These are phyloP conservation scores for Saturnispora quitensis DNA, from an alignment of 805 yeast genomes.

Conservation along the genomic window DNA sequence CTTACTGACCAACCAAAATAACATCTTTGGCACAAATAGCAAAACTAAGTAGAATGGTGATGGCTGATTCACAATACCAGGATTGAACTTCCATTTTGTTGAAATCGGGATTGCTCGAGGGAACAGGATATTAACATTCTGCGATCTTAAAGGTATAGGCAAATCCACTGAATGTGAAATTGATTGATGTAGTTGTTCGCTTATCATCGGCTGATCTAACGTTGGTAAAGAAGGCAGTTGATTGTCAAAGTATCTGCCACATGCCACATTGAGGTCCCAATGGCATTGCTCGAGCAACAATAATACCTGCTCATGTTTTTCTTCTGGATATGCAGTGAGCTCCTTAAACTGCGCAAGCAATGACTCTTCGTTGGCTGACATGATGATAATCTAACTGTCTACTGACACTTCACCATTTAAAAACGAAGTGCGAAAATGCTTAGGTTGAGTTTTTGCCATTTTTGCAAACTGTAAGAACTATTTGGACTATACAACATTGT, in stretches of 20 bases:
- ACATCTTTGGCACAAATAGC: constrained; percentile 45
- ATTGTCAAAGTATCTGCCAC: constrained; percentile 54
- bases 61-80: constrained; percentile 18
- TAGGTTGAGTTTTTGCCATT: neutral
- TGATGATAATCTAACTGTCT: neutral
- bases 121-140: constrained; percentile 21
- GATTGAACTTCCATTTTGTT: constrained; percentile 29
- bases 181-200: neutral
- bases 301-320: constrained; percentile 38
- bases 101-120: constrained; percentile 30
- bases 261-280: constrained; percentile 54
- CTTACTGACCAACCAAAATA: constrained; percentile 28
- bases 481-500: too few species aligned
- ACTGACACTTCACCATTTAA: neutral
- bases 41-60: constrained; percentile 39
- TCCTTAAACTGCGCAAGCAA: constrained; percentile 40
- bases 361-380: constrained; percentile 31
- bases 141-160: constrained; percentile 14
- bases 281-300: constrained; percentile 41
- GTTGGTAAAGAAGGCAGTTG: neutral
- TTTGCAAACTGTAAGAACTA: neutral
- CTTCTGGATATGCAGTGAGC: constrained; percentile 38
- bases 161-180: neutral
- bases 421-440: neutral
- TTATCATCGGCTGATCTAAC: neutral